Evolutionary conservation across 73 alveolate species (phyloP), one percentile per base, ranked within the genome.

Genomic region (Tetrahymena malaccensis): DNA sequence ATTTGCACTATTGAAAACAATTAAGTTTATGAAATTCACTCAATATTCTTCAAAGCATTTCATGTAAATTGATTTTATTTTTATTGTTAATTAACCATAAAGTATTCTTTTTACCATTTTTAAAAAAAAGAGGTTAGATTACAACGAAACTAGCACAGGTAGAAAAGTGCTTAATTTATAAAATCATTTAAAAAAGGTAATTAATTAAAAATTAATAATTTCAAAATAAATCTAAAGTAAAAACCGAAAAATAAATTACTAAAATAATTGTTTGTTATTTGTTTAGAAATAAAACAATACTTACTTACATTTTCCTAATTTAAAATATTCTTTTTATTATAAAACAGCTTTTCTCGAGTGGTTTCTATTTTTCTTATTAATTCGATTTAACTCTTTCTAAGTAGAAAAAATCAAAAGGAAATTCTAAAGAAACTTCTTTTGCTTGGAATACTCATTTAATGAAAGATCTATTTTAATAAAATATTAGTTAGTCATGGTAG

Each of bases 361-460:
- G 85, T 16, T 95, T 95, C 95, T 95, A 95, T 35, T 95, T 89
- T 85, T 50, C 95, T 43, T 85, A 43, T 1, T 43, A 43, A 55
- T 55, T 70, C 22, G 94, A 95, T 89, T 55, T 85, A 34, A 50
- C 95, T 12, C 93, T 84, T 8, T 55, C 95, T 16, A 43, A 85
- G 55, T 95, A 95, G 50, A 95, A 37, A 33, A 21, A 7, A n/a
- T 85, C 31, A 7, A 55, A 43, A 50, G 84, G 85, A 31, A 43
- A 19, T 25, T 43, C 22, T 13, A 93, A 34, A 31, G 57, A 43
- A 43, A 25, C 43, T 4, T 55, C 43, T 34, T 95, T 89, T 89
- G 56, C 84, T 34, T 95, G 97, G 97, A 95, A 95, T 95, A 34
- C 34, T 89, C 95, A 85, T 44, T 93, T 95, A 44, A 31, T 35